Percentiles rank a stretch among this genome's conserved stretches.
phyloP scores from a whole-genome alignment of 2,329 filamentous ascomycete genomes.

The Fonsecaea multimorphosa region DNA sequence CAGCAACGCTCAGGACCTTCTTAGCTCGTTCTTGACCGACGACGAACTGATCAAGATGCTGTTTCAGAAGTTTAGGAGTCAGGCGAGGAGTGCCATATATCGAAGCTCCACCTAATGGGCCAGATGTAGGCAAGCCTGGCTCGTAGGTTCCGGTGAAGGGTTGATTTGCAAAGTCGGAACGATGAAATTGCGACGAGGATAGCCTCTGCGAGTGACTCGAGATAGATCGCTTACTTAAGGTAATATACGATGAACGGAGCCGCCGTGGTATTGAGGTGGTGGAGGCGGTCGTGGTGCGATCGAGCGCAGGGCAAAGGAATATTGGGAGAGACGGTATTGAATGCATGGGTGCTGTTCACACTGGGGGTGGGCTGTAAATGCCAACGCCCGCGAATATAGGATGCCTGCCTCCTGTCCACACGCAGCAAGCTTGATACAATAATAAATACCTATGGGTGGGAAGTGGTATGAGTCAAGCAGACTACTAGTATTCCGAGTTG shows the following conservation, averaged over 20 bases:
- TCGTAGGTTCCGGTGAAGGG: slow-evolving; percentile 69
- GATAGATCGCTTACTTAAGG: slow-evolving; percentile 30
- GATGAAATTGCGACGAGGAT: slow-evolving; percentile 60
- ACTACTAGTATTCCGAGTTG: neutral
- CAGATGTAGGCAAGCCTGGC: slow-evolving; percentile 64
- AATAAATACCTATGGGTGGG: neutral
- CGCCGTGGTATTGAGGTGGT: slow-evolving; percentile 21
- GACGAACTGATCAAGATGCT: slow-evolving; percentile 92
- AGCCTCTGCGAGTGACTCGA: slow-evolving; percentile 23
- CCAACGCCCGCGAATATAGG: neutral
- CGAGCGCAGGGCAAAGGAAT: slow-evolving; percentile 34
- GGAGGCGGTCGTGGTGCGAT: slow-evolving; percentile 24
- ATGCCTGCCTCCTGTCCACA: neutral
- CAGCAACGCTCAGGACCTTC: slow-evolving; percentile 87
- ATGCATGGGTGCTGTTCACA: slow-evolving; percentile 20
- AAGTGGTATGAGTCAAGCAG: neutral
- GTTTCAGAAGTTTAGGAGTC: slow-evolving; percentile 74
- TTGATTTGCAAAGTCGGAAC: slow-evolving; percentile 68
- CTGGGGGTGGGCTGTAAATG: neutral
- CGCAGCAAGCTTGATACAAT: neutral
- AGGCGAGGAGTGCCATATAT: slow-evolving; percentile 64
- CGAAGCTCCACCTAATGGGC: slow-evolving; percentile 66
- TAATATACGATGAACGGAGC: slow-evolving; percentile 31
- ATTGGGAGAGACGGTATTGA: slow-evolving; percentile 11
- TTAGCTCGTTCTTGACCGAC: slow-evolving; percentile 93